Percentiles rank a stretch among this genome's conserved stretches.
Evolutionary conservation across 345 rosid genomes (phyloP).

Genomic region (Hibiscus trionum): DNA sequence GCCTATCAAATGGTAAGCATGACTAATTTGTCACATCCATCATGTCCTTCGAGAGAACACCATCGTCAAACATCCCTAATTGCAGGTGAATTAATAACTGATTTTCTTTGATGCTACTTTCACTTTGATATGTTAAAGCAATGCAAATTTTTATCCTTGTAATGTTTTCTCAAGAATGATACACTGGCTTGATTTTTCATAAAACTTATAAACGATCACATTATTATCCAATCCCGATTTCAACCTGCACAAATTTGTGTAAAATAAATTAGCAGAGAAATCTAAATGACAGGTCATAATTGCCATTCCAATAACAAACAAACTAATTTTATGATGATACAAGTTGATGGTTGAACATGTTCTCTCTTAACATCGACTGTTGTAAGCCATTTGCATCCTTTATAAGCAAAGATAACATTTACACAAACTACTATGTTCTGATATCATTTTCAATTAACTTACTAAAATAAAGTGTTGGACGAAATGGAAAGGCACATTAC

Average conservation of each 20-base stretch:
- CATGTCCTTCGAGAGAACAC: too few species aligned
- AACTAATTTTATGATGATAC: neutral
- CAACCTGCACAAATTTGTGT: slow-evolving; percentile 46
- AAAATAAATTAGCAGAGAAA: neutral
- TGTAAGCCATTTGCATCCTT: neutral
- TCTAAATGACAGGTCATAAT: neutral
- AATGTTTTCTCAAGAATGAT: slow-evolving; percentile 66
- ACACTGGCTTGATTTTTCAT: slow-evolving; percentile 95
- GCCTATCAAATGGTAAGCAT: too few species aligned
- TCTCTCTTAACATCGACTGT: neutral
- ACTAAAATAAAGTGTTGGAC: neutral
- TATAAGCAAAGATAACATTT: neutral
- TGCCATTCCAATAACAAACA: neutral
- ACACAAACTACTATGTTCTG: neutral
- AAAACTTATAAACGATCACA: slow-evolving; percentile 60
- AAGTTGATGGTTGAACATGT: neutral
- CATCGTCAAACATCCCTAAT: too few species aligned
- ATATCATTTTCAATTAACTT: too few species aligned
- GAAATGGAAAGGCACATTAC: too few species aligned
- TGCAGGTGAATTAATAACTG: neutral
- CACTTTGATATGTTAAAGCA: neutral
- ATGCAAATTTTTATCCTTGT: slow-evolving; percentile 14
- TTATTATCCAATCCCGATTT: slow-evolving; percentile 57
- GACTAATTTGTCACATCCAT: too few species aligned
- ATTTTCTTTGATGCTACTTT: neutral